Base-by-base conservation (phyloP, 257 asterid species). In the Solanum neorickii region DNA sequence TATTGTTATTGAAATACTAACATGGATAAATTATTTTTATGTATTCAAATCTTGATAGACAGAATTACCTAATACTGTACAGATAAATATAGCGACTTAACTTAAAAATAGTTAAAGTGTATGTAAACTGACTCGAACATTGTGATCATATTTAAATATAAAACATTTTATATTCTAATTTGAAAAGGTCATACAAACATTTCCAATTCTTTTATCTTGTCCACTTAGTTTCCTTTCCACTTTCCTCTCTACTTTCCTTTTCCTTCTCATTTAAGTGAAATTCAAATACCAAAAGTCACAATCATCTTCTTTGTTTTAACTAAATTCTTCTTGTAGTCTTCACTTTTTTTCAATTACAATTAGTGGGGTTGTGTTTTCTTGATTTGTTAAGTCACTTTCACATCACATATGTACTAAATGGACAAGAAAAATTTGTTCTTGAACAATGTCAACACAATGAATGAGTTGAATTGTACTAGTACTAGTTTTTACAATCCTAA, bases 211-310 rank as follows among this genome's bases (percentile, higher is more conserved):
- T 86, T 90, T 87, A 76, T 72, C 89, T 87, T 44, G 27, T 60
- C 88, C 69, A 49, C 27, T 88, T 88, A 87, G 12, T 93, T 94
- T 93, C 91, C 90, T 88, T 74, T 87, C 87, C 94, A 88, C 95
- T 92, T 91, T 77, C 76, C 80, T 87, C 60, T 68, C 60, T 10
- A 16, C 11, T 27, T 39, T 84, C 80, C 23, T 83, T 68, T 49
- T 11, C 27, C 84, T 42, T 69, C 56, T 49, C 59, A 82, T 12
- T 65, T 65, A 42, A 70, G 25, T 44, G 39, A 3, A 42, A 15
- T 9, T 77, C 65, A 25, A 78, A 80, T 29, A 29, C 10, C 68
- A 80, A 80, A 80, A 16, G 10, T 80, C 86, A 29, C 86, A 82
- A 89, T 21, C 77, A 75, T 37, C 4, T 44, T 70, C 47, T 83